Base-by-base conservation (phyloP, 23 red algal species). In the Gracilaria vermiculophylla region DNA sequence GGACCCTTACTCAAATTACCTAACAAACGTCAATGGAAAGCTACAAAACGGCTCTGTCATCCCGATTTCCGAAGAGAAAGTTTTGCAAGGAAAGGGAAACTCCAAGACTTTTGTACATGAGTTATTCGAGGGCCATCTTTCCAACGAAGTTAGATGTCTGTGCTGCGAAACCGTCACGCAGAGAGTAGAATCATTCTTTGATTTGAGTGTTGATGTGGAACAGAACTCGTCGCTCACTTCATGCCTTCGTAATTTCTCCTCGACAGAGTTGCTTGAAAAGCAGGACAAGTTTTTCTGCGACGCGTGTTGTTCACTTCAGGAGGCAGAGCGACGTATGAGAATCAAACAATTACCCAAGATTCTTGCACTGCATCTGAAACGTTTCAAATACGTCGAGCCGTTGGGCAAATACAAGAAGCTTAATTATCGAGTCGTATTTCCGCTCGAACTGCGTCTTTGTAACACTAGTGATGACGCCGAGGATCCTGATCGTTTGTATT, bases 261-360 rank as follows among this genome's bases (percentile, higher is more conserved):
- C 96, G 20, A 94, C 87, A 1, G 96, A 98, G 80, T 62, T 95
- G 78, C 58, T 98, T 62, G 77, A 89, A 53, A 80, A 91, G 45
- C 88, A 92, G 49, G 92, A 98, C 69, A 98, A 98, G 96, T 98
- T 95, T 74, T 92, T 90, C 71, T 98, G 96, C 49, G 92, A 95
- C 58, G 83, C 74, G 19, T 98, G 96, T 52, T 83, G 96, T 66
- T 90, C 88, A 28, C 80, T 95, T 27, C 96, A 98, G 74, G 96
- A 98, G 82, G 96, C 96, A 27, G 96, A 98, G 62, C 57, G 81
- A 56, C 93, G 92, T 33, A 95, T 95, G 89, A 82, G 85, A 58
- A 73, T 98, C 49, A 91, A 94, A 33, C 52, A 76, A 33, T 33
- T 95, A 32, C 96, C 96, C 0, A 91, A 87, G 39, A 86, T 98